phyloP scores from a whole-genome alignment of 768 basidiomycete genomes.

The Neoboletus brunneissimus region DNA sequence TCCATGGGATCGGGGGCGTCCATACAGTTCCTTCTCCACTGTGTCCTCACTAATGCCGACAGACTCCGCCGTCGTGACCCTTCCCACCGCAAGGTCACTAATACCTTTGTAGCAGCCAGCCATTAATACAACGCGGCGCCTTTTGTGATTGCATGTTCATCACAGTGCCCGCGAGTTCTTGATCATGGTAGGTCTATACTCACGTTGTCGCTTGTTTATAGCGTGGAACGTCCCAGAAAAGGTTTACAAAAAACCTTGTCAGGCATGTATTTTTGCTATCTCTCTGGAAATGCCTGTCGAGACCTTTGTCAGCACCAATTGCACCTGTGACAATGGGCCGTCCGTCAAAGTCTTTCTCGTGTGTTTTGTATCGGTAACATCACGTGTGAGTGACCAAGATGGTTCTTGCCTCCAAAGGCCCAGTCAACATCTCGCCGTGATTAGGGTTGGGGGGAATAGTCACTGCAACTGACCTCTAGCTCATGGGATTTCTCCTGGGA shows the following conservation, averaged over 20 bases:
- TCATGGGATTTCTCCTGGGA: not conserved
- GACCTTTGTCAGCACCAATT: not conserved
- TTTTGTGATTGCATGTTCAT: not conserved
- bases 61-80: not conserved
- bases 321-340: not conserved
- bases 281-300: not conserved
- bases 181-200: not conserved
- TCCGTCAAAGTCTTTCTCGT: not conserved
- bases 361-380: not conserved
- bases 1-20: not conserved
- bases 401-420: not conserved
- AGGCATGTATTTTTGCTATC: conserved; percentile 23
- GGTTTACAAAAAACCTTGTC: not conserved
- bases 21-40: not conserved
- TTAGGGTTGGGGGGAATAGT: too few relatives aligned
- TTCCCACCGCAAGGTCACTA: not conserved
- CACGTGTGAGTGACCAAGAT: not conserved
- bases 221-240: not conserved
- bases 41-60: not conserved
- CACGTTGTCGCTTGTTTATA: conserved; percentile 4
- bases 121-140: not conserved
- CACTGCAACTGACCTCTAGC: not conserved
- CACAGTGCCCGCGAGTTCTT: not conserved
- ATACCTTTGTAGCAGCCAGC: not conserved
- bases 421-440: too few relatives aligned